Conservation (phyloP, 441 rosid species). For the Pelargonium myrrhifolium region DNA sequence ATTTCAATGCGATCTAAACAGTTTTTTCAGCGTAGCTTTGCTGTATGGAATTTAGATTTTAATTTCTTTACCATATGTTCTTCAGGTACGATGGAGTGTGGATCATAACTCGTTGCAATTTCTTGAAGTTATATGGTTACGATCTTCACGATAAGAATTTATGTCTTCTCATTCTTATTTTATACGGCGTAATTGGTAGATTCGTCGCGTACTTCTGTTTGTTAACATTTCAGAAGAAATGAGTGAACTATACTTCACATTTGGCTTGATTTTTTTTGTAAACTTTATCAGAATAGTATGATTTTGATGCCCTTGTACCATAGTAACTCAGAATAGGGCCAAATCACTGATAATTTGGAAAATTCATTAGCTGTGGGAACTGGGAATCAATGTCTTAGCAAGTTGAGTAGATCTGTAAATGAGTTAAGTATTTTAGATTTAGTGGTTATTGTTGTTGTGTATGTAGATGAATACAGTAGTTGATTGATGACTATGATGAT, state of each 20-base stretch:
- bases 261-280: no score
- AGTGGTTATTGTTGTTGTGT: no score
- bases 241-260: slow-evolving; percentile 9
- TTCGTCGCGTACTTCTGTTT: slow-evolving; percentile 36
- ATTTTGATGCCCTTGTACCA: no score
- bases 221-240: slow-evolving; percentile 38
- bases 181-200: slow-evolving; percentile 34
- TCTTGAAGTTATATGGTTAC: slow-evolving; percentile 34
- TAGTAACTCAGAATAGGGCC: no score
- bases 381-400: no score
- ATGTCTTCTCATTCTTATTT: slow-evolving; percentile 37
- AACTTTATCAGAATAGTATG: no score
- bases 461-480: no score
- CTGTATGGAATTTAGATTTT: not conserved
- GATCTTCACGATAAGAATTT: slow-evolving; percentile 38
- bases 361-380: no score
- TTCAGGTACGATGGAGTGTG: slow-evolving; percentile 52
- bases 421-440: no score
- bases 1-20: not conserved
- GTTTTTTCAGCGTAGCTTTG: not conserved
- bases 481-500: no score
- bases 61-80: not conserved
- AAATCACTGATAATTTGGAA: no score
- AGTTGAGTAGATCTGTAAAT: no score
- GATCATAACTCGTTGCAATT: slow-evolving; percentile 47